phyloP scores from a whole-genome alignment of 1,284 basidiomycete genomes.

The Caloboletus firmus region DNA sequence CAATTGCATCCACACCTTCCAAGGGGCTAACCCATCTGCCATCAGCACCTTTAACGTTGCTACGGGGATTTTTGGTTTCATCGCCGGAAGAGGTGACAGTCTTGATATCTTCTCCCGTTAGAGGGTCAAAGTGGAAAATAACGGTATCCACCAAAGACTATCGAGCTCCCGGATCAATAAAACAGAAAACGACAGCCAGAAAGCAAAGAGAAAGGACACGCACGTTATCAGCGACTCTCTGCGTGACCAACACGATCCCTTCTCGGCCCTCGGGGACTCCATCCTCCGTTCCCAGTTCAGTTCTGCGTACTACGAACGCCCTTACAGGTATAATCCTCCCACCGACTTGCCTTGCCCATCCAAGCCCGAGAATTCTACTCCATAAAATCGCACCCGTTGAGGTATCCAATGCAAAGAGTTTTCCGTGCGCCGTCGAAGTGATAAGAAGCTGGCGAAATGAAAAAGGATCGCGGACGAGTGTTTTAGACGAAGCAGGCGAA shows the following conservation, averaged over 20 bases:
- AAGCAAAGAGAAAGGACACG: slow-evolving; percentile 22
- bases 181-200: background rate
- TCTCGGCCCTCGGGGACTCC: slow-evolving; percentile 3
- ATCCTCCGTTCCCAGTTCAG: background rate
- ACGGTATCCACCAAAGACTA: slow-evolving; percentile 62
- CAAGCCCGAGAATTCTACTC: slow-evolving; percentile 68
- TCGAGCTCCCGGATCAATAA: slow-evolving; percentile 11
- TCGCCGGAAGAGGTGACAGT: slow-evolving; percentile 17
- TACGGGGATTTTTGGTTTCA: background rate
- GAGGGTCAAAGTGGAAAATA: slow-evolving; percentile 75
- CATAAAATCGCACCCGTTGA: slow-evolving; percentile 75
- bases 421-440: slow-evolving; percentile 69
- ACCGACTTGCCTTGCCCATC: slow-evolving; percentile 59
- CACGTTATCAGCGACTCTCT: slow-evolving; percentile 62
- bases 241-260: slow-evolving; percentile 63
- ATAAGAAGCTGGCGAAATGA: slow-evolving; percentile 88
- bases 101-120: slow-evolving; percentile 65
- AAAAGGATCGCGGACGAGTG: slow-evolving; percentile 73
- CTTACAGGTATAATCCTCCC: slow-evolving; percentile 56
- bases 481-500: slow-evolving; percentile 34
- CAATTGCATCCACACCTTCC: slow-evolving; percentile 59
- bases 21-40: slow-evolving; percentile 33
- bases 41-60: slow-evolving; percentile 7
- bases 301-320: slow-evolving; percentile 36
- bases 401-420: slow-evolving; percentile 82